Conservation (phyloP, 2,329 filamentous ascomycete species). For the Trichoderma sp. region DNA sequence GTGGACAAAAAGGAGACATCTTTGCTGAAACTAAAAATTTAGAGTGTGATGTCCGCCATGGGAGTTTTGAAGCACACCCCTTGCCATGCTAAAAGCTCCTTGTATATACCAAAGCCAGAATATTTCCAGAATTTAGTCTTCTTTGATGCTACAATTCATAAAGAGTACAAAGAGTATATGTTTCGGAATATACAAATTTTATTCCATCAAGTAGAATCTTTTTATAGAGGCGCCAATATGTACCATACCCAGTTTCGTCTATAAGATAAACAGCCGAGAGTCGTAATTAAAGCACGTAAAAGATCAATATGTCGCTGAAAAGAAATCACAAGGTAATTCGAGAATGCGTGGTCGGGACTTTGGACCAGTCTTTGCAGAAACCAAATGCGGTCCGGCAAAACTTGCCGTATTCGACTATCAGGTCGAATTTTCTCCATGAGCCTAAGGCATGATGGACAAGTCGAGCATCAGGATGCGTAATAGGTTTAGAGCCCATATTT, state of each 20-base stretch:
- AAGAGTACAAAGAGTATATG: neutral
- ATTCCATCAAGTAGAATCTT: neutral
- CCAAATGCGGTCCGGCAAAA: conserved; percentile 32
- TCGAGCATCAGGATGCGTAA: conserved; percentile 29
- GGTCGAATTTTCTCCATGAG: conserved; percentile 30
- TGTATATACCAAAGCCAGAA: neutral
- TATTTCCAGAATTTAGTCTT: neutral
- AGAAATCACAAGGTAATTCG: neutral
- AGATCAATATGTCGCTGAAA: neutral
- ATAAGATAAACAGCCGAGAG: neutral
- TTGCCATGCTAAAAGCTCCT: neutral
- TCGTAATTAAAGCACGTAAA: neutral
- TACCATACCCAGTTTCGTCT: neutral
- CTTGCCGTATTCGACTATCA: conserved; percentile 31
- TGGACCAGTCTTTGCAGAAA: conserved; percentile 30
- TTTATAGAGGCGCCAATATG: neutral
- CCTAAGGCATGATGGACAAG: conserved; percentile 31
- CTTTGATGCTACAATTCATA: neutral
- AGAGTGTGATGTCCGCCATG: neutral
- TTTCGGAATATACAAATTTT: neutral
- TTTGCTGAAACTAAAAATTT: neutral
- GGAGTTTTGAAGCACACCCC: neutral
- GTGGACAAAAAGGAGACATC: neutral
- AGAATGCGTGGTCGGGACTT: conserved; percentile 20
- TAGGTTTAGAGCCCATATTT: conserved; percentile 32